These are phyloP conservation scores for Emmonsiellopsis sp. DNA, from an alignment of 2,329 filamentous ascomycete genomes.

Conservation along the genomic window DNA sequence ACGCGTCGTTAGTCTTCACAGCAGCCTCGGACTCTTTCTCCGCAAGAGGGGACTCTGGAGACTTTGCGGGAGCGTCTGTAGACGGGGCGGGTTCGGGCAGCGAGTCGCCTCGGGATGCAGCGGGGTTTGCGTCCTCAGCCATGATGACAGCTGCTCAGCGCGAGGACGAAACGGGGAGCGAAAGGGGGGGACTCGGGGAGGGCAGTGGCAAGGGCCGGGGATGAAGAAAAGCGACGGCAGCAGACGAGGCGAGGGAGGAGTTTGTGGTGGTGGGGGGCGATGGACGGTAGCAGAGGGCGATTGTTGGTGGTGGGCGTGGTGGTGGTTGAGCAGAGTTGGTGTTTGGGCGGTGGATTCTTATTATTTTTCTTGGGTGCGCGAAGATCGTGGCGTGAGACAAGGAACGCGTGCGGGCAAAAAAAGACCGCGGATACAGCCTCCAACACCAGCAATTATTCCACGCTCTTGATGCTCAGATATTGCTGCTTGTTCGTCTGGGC, in stretches of 20 bases:
- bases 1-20: conserved; percentile 20
- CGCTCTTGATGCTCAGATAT: too few species aligned
- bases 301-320: neutral
- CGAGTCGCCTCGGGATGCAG: conserved; percentile 24
- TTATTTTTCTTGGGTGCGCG: conserved; percentile 13
- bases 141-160: conserved; percentile 17
- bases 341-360: conserved; percentile 13
- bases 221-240: conserved; percentile 3
- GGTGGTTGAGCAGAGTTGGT: conserved; percentile 16
- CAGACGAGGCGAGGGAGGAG: neutral
- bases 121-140: conserved; percentile 30
- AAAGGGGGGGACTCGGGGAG: neutral
- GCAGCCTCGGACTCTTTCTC: conserved; percentile 17
- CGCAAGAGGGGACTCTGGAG: conserved; percentile 13
- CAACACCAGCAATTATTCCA: neutral
- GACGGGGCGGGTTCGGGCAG: conserved; percentile 20
- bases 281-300: neutral
- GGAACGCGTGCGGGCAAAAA: conserved; percentile 12
- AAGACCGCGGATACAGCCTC: neutral
- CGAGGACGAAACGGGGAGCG: too few species aligned
- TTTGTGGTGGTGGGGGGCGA: neutral
- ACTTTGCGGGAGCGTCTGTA: conserved; percentile 15
- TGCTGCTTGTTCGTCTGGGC: too few species aligned
- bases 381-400: conserved; percentile 19
- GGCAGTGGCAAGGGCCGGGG: neutral